A percentile compares a stretch with the other conserved stretches of the same genome.
Conservation (phyloP, 176 grass and related monocot genomes). For the Cenchrus americanus region DNA sequence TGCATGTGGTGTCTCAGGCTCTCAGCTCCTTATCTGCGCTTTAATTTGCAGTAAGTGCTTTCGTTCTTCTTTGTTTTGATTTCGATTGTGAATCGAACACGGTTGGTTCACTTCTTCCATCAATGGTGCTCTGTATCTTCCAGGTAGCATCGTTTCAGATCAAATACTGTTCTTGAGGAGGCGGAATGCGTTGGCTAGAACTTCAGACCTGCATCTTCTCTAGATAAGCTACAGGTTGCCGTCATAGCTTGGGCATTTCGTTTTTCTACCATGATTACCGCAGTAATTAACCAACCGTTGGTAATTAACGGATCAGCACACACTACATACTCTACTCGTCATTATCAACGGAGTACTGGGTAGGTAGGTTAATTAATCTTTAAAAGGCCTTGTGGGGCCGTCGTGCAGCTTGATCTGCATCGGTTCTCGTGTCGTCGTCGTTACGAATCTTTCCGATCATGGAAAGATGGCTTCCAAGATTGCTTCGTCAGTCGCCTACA, state of each 20-base stretch:
- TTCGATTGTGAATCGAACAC: not conserved
- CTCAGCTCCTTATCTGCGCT: not conserved
- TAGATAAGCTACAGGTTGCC: not conserved
- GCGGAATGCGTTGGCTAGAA: not conserved
- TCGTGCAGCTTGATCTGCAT: not conserved
- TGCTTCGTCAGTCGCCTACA: constrained; percentile 26
- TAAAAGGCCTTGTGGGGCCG: not conserved
- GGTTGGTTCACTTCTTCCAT: not conserved
- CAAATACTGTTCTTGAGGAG: not conserved
- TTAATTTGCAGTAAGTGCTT: constrained; percentile 9
- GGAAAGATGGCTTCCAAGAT: constrained; percentile 64
- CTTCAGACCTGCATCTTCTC: not conserved
- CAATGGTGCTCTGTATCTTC: not conserved
- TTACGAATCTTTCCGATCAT: constrained; percentile 54
- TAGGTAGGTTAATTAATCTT: not conserved
- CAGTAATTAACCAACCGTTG: not conserved
- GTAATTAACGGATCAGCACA: not conserved
- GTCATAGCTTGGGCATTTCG: not conserved
- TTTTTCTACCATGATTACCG: not conserved
- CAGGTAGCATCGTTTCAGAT: too few species aligned
- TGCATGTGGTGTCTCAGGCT: not conserved
- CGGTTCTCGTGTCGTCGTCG: constrained; percentile 22
- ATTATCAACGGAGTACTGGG: not conserved
- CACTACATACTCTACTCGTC: too few species aligned
- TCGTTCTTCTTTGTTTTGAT: not conserved